Evolutionary conservation across 495 filamentous ascomycete genomes (phyloP), one percentile per base, ranked within the genome.

Genomic region (Xylaria longipes): DNA sequence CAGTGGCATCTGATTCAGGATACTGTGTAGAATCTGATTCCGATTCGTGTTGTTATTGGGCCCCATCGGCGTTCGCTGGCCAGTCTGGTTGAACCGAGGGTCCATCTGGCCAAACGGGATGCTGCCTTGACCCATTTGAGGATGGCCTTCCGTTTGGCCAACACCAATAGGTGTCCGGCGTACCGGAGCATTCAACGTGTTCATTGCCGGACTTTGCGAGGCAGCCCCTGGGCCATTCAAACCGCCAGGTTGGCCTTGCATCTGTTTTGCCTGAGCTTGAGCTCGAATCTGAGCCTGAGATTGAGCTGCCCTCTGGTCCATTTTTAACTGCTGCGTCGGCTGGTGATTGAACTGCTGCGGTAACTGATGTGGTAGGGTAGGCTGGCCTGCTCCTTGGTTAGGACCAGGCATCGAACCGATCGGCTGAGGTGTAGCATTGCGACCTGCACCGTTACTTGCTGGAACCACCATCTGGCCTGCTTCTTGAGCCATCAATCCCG

Each of bases 151-250:
- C 27, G 56, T 69, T 72, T 79, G 73, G 50, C 73, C 77, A 80
- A 84, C 83, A 48, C 82, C 78, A 0, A 80, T 77, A 22, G 84
- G 81, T 15, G 84, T 80, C 29, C 83, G 82, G 29, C 80, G 79
- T 74, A 85, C 81, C 17, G 86, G 85, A 1, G 84, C 79, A 57
- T 84, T 88, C 50, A 87, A 65, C 1, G 84, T 85, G 54, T 79
- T 79, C 84, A 88, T 84, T 1, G 79, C 83, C 9, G 87, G 87
- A 67, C 85, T 87, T 68, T 86, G 87, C 9, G 85, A 85, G 22
- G 83, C 78, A 17, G 79, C 77, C 15, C 84, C 79, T 14, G 79
- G 78, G 0, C 79, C 84, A 20, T 77, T 74, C 63, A 86, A 76
- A 31, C 80, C 82, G 7, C 83, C 84, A 9, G 82, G 84, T 71